phyloP scores from a whole-genome alignment of 2,329 filamentous ascomycete genomes.

The Chaetomiaceae sp. region DNA sequence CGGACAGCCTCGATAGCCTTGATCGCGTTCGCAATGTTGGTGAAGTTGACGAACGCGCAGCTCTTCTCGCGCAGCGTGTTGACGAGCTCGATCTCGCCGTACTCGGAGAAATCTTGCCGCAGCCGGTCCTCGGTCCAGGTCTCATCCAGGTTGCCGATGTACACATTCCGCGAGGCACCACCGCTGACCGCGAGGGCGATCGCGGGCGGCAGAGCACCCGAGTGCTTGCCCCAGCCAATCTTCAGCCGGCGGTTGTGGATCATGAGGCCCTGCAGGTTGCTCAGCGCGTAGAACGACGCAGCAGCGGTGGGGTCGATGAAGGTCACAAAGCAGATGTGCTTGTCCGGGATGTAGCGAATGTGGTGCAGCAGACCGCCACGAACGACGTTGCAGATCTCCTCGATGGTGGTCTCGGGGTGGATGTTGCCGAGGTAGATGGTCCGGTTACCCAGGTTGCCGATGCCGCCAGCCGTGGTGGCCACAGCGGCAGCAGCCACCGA shows the following conservation, averaged over 20 bases:
- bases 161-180: constrained; percentile 96
- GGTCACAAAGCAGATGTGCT: constrained; percentile 99
- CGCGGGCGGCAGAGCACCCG: constrained; percentile 87
- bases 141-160: constrained; percentile 95
- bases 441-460: constrained; percentile 94
- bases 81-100: constrained; percentile 94
- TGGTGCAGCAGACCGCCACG: constrained; percentile 93
- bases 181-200: constrained; percentile 95
- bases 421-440: constrained; percentile 99
- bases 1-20: constrained; percentile 97
- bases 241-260: constrained; percentile 97
- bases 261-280: constrained; percentile 97
- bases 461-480: constrained; percentile 90
- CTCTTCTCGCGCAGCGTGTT: constrained; percentile 98
- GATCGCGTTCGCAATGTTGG: constrained; percentile 98
- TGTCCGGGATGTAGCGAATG: constrained; percentile 98
- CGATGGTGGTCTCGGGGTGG: constrained; percentile 96
- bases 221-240: constrained; percentile 99
- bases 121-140: constrained; percentile 95
- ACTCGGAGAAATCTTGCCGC: constrained; percentile 94
- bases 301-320: constrained; percentile 98
- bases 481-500: constrained; percentile 96
- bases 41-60: constrained; percentile 99
- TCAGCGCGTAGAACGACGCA: constrained; percentile 94
- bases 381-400: constrained; percentile 99